A percentile compares a stretch with the other conserved stretches of the same genome.
Evolutionary conservation across 1,284 basidiomycete genomes (phyloP).

Genomic region (Ceratobasidium theobromae): DNA sequence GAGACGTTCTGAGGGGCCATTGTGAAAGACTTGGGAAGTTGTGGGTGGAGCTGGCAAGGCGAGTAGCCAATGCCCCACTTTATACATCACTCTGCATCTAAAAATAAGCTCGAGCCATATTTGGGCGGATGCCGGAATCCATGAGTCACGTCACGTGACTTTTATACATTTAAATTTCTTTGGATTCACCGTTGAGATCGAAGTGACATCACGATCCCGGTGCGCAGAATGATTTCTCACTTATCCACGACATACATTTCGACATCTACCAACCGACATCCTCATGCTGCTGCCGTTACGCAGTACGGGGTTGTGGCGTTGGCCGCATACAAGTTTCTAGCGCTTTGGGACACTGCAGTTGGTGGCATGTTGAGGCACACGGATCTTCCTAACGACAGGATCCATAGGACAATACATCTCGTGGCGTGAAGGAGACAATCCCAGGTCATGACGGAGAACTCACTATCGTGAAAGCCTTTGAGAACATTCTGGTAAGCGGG

Average conservation of each 20-base stretch:
- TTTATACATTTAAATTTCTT: neutral
- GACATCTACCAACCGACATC: constrained; percentile 75
- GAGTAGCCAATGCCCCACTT: neutral
- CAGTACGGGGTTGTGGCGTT: constrained; percentile 66
- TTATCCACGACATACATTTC: constrained; percentile 64
- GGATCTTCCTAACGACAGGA: constrained; percentile 21
- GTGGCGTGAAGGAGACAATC: constrained; percentile 67
- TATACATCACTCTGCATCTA: neutral
- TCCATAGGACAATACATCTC: constrained; percentile 51
- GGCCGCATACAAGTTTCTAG: constrained; percentile 73
- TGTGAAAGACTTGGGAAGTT: neutral
- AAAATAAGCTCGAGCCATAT: constrained; percentile 5
- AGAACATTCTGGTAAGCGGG: constrained; percentile 57
- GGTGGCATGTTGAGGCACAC: constrained; percentile 38
- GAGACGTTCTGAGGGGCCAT: constrained; percentile 23
- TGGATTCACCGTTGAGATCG: neutral
- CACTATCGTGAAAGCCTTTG: constrained; percentile 63
- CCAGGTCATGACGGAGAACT: constrained; percentile 74
- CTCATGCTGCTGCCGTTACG: constrained; percentile 60
- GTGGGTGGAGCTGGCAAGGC: neutral
- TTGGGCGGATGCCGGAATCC: neutral
- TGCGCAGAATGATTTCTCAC: constrained; percentile 22
- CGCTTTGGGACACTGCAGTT: constrained; percentile 73
- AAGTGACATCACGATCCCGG: neutral
- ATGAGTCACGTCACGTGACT: constrained; percentile 17